Evolutionary conservation across 495 filamentous ascomycete species (phyloP).

Genomic region (Penicillium macrosclerotiorum): DNA sequence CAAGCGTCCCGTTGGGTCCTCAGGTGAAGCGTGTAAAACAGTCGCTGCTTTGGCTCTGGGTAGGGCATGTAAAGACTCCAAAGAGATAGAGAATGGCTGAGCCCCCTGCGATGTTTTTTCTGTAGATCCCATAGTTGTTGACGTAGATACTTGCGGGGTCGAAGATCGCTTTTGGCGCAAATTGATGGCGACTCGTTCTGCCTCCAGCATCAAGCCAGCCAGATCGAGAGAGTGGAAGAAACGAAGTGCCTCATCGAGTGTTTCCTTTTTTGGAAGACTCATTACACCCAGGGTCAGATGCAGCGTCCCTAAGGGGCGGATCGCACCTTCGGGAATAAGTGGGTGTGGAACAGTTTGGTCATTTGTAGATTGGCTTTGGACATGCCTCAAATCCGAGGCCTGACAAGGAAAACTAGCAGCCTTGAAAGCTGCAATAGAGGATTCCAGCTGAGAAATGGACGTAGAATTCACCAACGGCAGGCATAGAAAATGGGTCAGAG

Average conservation of each 20-base stretch:
- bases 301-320: constrained; percentile 76
- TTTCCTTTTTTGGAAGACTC: constrained; percentile 59
- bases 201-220: constrained; percentile 42
- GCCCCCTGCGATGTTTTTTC: neutral
- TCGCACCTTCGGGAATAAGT: constrained; percentile 54
- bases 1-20: constrained; percentile 56
- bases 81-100: constrained; percentile 29
- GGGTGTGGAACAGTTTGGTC: constrained; percentile 23
- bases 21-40: constrained; percentile 54
- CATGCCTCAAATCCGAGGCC: neutral
- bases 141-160: neutral
- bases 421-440: constrained; percentile 59
- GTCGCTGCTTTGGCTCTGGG: constrained; percentile 39
- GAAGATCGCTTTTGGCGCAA: neutral
- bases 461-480: constrained; percentile 66
- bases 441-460: constrained; percentile 63
- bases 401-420: constrained; percentile 43
- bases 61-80: constrained; percentile 38
- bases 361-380: neutral
- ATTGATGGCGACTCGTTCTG: constrained; percentile 10
- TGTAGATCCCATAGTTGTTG: too few relatives aligned
- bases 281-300: constrained; percentile 89
- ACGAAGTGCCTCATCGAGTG: constrained; percentile 55
- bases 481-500: constrained; percentile 86
- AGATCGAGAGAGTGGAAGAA: constrained; percentile 57